Evolutionary conservation across 1,139 yeast species (phyloP), one percentile per base, ranked within the genome.

Genomic region (Tardiomyces depauwii): DNA sequence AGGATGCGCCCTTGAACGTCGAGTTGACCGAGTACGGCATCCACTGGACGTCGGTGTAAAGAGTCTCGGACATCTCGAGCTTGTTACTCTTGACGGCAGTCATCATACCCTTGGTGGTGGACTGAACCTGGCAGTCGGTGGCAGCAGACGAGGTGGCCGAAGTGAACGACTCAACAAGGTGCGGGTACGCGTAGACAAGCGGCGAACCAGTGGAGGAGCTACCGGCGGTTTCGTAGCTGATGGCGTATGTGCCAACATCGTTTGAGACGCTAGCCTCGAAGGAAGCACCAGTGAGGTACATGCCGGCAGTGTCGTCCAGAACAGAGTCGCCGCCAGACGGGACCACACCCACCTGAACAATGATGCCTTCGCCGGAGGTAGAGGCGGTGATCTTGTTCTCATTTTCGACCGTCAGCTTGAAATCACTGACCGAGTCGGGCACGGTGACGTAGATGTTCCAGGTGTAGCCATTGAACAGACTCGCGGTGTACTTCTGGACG

Each of bases 51-150:
- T 70, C 65, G 12, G 73, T 64, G 50, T 72, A 67, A 45, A 82
- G 65, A 11, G 68, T 59, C 56, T 81, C 88, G 19, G 64, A 52
- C 71, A 82, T 67, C 21, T 58, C 61, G 46, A 83, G 66, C 32
- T 60, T 58, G 50, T 69, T 71, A 23, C 87, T 69, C 46, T 78
- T 62, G 58, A 70, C 78, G 2, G 76, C 93, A 25, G 70, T 67
- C 82, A 83, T 78, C 13, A 57, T 56, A 44, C 94, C 94, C 67
- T 82, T 82, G 45, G 83, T 76, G 25, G 81, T 71, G 0, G 88
- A 78, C 32, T 70, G 68, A 42, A 80, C 62, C 16, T 65, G 58
- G 43, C 80, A 68, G 25, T 76, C 76, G 21, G 86, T 77, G 36
- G 68, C 61, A 2, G 66, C 56, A 2, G 60, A 52, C 4, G 64